A percentile compares a stretch with the other conserved stretches of the same genome.
Evolutionary conservation across 2,329 filamentous ascomycete species (phyloP).

Genomic region (Aureobasidium melanogenum): DNA sequence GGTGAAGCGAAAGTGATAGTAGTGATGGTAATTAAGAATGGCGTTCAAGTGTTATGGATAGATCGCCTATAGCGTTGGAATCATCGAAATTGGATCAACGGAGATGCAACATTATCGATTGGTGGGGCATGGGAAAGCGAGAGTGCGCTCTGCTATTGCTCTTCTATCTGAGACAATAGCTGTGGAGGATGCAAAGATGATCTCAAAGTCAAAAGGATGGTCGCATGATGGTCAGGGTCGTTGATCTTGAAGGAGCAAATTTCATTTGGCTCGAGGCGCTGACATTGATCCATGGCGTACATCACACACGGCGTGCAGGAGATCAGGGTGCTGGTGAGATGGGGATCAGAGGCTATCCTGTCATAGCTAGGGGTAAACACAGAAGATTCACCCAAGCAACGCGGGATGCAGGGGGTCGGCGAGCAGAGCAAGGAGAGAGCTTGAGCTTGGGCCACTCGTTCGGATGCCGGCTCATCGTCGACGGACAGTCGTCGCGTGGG

Average conservation of each 20-base stretch:
- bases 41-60: background rate
- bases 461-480: background rate
- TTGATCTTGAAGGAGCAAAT: background rate
- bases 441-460: conserved; percentile 7
- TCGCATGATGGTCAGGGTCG: background rate
- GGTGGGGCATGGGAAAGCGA: background rate
- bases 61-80: too few relatives aligned
- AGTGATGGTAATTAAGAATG: background rate
- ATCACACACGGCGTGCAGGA: background rate
- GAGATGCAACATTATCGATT: background rate
- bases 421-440: background rate
- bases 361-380: conserved; percentile 6
- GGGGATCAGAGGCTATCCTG: background rate
- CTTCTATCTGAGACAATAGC: background rate
- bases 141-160: background rate
- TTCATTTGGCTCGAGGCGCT: background rate
- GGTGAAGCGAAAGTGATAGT: background rate
- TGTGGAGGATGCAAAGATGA: background rate
- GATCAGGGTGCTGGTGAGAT: background rate
- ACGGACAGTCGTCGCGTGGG: conserved; percentile 3
- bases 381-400: background rate
- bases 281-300: background rate
- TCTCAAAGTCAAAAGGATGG: background rate
- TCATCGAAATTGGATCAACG: background rate
- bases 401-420: background rate